Percentiles rank a stretch among this genome's conserved stretches.
Conservation (phyloP, 2,329 filamentous ascomycete species). For the Cladorrhinum sp. region DNA sequence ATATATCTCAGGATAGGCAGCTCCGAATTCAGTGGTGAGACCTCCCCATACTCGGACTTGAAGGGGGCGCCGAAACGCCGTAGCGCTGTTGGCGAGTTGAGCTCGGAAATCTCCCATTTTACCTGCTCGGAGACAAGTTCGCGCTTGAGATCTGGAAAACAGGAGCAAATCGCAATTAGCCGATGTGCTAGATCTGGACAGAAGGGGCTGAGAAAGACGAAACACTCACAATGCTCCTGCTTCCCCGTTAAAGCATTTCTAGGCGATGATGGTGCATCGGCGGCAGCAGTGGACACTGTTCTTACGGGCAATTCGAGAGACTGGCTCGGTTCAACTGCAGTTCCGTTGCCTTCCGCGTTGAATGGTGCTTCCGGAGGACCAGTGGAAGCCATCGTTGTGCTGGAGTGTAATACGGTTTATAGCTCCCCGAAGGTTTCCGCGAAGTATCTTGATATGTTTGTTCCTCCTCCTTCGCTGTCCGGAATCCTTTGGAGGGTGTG, state of each 20-base stretch:
- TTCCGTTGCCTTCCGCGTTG: constrained; percentile 11
- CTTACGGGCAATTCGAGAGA: constrained; percentile 18
- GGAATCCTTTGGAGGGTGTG: background rate
- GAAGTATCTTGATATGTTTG: background rate
- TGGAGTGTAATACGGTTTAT: background rate
- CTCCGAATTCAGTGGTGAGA: constrained; percentile 89
- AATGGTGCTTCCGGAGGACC: background rate
- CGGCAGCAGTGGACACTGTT: background rate
- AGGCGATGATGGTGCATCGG: constrained; percentile 26
- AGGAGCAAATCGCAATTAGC: constrained; percentile 22
- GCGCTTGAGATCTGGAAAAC: constrained; percentile 77
- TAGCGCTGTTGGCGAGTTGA: constrained; percentile 91
- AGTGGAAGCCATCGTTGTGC: constrained; percentile 14
- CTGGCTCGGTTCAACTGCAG: constrained; percentile 10
- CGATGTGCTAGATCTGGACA: background rate
- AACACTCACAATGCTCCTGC: constrained; percentile 84
- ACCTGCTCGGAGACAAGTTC: constrained; percentile 91
- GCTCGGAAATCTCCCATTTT: constrained; percentile 82
- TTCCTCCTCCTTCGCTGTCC: background rate
- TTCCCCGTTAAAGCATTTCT: constrained; percentile 74
- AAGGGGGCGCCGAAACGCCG: constrained; percentile 96
- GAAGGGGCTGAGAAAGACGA: constrained; percentile 13
- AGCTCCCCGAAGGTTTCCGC: background rate
- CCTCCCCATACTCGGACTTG: constrained; percentile 85
- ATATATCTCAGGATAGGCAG: constrained; percentile 92